Evolutionary conservation across 805 yeast genomes (phyloP).

Genomic region (Cyberlindnera nakhonratchasimensis): DNA sequence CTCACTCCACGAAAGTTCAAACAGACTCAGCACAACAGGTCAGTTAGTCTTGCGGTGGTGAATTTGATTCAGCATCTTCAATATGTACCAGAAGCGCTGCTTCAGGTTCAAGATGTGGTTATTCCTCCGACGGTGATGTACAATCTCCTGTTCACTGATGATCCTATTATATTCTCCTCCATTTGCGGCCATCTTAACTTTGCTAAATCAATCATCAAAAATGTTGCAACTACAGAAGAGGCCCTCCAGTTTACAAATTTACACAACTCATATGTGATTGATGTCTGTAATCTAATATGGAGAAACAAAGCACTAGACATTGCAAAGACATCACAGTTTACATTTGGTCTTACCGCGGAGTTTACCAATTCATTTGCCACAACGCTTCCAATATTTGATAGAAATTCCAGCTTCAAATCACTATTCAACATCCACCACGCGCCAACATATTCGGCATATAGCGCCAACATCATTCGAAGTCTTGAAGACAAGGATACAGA

Average conservation of each 20-base stretch:
- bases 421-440: conserved; percentile 42
- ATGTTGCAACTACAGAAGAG: conserved; percentile 15
- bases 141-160: conserved; percentile 37
- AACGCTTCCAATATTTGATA: conserved; percentile 26
- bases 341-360: conserved; percentile 32
- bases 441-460: conserved; percentile 47
- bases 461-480: conserved; percentile 42
- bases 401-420: conserved; percentile 20
- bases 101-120: conserved; percentile 30
- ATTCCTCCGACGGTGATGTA: conserved; percentile 40
- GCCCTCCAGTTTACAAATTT: conserved; percentile 29
- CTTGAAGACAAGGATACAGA: conserved; percentile 40
- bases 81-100: conserved; percentile 20
- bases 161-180: conserved; percentile 44
- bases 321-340: conserved; percentile 29
- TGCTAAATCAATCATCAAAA: conserved; percentile 24
- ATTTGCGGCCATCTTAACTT: conserved; percentile 44
- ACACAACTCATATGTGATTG: conserved; percentile 52
- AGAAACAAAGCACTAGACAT: conserved; percentile 47
- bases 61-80: conserved; percentile 14
- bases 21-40: conserved; percentile 7
- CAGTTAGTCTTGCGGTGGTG: conserved; percentile 9
- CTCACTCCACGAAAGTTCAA: conserved; percentile 1
- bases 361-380: conserved; percentile 24
- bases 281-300: conserved; percentile 54